Evolutionary conservation across 78 protist genomes (phyloP).

Genomic region (Dictyostelium purpureum): DNA sequence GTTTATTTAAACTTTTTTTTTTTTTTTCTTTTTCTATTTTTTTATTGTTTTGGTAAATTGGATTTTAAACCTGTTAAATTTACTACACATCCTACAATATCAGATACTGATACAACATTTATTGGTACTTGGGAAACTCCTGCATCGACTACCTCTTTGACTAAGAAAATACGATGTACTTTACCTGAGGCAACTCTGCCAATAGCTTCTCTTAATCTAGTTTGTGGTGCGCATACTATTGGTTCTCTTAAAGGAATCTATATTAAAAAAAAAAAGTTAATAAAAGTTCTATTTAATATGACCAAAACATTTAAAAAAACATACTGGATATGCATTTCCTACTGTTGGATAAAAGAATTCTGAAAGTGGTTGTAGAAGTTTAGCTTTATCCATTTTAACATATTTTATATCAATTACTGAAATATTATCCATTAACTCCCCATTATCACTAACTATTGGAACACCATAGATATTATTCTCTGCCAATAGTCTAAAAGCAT

Average conservation of each 20-base stretch:
- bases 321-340: conserved; percentile 37
- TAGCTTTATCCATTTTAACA: conserved; percentile 32
- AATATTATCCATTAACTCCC: conserved; percentile 50
- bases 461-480: conserved; percentile 59
- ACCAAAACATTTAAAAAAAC: neutral
- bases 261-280: neutral
- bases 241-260: conserved; percentile 28
- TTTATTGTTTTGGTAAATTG: neutral
- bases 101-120: conserved; percentile 46
- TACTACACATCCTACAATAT: conserved; percentile 1
- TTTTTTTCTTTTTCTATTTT: neutral
- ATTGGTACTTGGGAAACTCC: conserved; percentile 18
- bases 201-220: conserved; percentile 57
- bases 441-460: conserved; percentile 51
- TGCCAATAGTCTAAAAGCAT: conserved; percentile 57
- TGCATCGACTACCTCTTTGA: conserved; percentile 38
- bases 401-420: conserved; percentile 47
- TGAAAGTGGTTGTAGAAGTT: conserved; percentile 34
- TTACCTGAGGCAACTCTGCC: conserved; percentile 35
- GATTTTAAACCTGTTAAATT: neutral
- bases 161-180: conserved; percentile 54
- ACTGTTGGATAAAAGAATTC: conserved; percentile 41
- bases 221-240: conserved; percentile 57
- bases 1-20: neutral
- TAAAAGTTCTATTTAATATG: neutral